Evolutionary conservation across 345 rosid species (phyloP), one percentile per base, ranked within the genome.

Genomic region (Raphanus raphanistrum): DNA sequence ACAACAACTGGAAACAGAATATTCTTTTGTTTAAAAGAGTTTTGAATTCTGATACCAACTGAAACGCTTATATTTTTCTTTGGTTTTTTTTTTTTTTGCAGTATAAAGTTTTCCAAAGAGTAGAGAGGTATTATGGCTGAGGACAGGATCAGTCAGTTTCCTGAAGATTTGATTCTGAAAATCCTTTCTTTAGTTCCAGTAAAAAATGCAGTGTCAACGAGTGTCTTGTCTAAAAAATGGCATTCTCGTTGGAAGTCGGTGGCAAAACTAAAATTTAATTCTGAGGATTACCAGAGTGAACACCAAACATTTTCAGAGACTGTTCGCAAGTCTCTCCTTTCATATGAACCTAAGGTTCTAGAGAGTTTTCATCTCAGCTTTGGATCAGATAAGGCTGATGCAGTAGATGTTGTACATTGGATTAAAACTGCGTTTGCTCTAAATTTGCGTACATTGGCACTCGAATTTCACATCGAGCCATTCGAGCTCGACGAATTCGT

Each of bases 141-240:
- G 15, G 66, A 58, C 33, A 58, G 7, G 26, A 71, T 71, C 38
- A 8, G 8, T 71, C 6, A 8, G 27, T 28, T 58, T 27, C 15
- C 25, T 58, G 11, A 58, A 8, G 13, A 16, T 35, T 57, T 70
- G 66, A 8, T 71, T 58, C 66, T 48, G 11, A 1, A 8, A 3
- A 71, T 71, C 41, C 11, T 71, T 1, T 61, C 66, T 71, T 59
- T 2, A n/a, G 66, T 71, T 71, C 38, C 75, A 36, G 26, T 65
- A 26, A 38, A 71, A 60, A 3, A 0, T 58, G 66, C 10, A 10
- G 4, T 59, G 9, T 32, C 38, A 4, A 48, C 55, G 55, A 48
- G 55, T 48, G 33, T 27, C 45, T 27, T 71, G 66, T 71, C 75
- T 38, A 60, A 71, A 60, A 13, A 33, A 38, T 71, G 75, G 66